A percentile compares a stretch with the other conserved stretches of the same genome.
Conservation (phyloP, 352 stramenopile genomes). For the Pythium aphanidermatum region DNA sequence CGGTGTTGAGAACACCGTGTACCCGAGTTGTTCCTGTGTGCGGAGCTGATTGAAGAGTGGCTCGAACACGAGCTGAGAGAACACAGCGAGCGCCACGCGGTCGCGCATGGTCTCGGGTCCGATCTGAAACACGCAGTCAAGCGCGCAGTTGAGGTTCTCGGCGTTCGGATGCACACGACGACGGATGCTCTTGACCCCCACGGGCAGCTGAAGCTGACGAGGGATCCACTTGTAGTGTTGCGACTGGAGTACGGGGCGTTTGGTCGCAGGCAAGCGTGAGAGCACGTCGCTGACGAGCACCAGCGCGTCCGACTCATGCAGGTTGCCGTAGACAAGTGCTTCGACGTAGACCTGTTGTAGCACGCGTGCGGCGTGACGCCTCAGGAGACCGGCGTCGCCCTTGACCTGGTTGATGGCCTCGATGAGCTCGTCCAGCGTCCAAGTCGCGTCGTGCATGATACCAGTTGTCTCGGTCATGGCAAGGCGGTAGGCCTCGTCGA, state of each 20-base stretch:
- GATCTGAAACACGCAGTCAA: conserved; percentile 51
- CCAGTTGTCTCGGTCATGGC: conserved; percentile 29
- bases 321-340: conserved; percentile 48
- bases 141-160: conserved; percentile 51
- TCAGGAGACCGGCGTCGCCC: conserved; percentile 1
- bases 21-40: conserved; percentile 65
- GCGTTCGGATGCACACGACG: conserved; percentile 32
- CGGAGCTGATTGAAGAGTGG: conserved; percentile 58
- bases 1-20: conserved; percentile 58
- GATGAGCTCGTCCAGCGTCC: conserved; percentile 32
- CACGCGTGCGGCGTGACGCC: conserved; percentile 24
- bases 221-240: conserved; percentile 22
- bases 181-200: conserved; percentile 24
- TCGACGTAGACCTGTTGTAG: conserved; percentile 36
- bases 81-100: conserved; percentile 39
- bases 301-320: conserved; percentile 24
- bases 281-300: conserved; percentile 24
- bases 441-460: conserved; percentile 29
- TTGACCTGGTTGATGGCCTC: conserved; percentile 25
- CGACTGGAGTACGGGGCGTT: conserved; percentile 17
- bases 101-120: conserved; percentile 28
- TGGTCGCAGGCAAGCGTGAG: conserved; percentile 10
- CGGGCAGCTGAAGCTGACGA: conserved; percentile 23
- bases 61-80: conserved; percentile 53
- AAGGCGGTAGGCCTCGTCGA: conserved; percentile 42